phyloP scores from a whole-genome alignment of 2,329 filamentous ascomycete species.

The Nemania bipapillata region DNA sequence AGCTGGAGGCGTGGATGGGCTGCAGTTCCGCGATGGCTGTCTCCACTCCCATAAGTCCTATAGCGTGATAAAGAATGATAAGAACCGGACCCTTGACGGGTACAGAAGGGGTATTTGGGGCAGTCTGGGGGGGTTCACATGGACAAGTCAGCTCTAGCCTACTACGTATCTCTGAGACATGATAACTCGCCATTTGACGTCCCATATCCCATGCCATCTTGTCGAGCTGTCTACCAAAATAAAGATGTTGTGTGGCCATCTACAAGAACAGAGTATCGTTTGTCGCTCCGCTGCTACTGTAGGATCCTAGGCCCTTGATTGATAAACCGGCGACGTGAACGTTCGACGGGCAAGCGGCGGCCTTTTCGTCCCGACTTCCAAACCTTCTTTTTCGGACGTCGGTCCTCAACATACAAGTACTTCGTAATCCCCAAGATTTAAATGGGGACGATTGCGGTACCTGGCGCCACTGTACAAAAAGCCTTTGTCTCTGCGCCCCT shows the following conservation, averaged over 20 bases:
- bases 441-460: constrained; percentile 10
- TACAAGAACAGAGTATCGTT: too few relatives aligned
- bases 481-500: constrained; percentile 20
- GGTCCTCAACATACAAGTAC: neutral
- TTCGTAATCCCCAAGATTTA: constrained; percentile 9
- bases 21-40: neutral
- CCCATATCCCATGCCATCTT: neutral
- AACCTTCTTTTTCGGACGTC: neutral
- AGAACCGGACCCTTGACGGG: constrained; percentile 19
- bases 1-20: neutral
- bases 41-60: constrained; percentile 25
- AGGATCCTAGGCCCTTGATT: constrained; percentile 15
- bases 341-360: constrained; percentile 20
- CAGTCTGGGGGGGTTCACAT: constrained; percentile 43
- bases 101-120: neutral
- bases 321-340: constrained; percentile 17
- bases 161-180: constrained; percentile 38
- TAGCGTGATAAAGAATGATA: constrained; percentile 32
- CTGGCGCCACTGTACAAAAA: constrained; percentile 12
- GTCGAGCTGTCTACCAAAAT: neutral
- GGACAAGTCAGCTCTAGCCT: constrained; percentile 45
- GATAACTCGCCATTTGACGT: constrained; percentile 18
- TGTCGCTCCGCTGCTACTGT: constrained; percentile 28
- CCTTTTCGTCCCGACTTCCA: constrained; percentile 1
- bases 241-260: constrained; percentile 20